Evolutionary conservation across 441 rosid species (phyloP).

Genomic region (Populus hybrid): DNA sequence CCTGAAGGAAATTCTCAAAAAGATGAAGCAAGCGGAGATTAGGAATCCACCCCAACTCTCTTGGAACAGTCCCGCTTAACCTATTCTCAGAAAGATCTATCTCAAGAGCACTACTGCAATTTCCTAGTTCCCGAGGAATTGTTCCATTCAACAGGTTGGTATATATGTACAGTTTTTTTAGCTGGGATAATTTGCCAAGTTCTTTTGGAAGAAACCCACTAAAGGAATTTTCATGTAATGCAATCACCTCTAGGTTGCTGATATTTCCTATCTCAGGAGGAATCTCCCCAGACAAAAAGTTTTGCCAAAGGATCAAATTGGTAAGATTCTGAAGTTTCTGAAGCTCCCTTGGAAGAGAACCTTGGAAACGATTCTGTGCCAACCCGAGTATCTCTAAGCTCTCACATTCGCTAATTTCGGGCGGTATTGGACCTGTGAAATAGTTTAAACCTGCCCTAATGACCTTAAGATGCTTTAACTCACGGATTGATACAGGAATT

Average conservation of each 20-base stretch:
- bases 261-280: not conserved
- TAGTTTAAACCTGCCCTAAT: not conserved
- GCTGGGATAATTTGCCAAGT: not conserved
- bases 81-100: too few relatives aligned
- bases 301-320: not conserved
- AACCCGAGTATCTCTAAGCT: not conserved
- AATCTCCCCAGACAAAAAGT: not conserved
- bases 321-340: constrained; percentile 1
- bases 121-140: too few relatives aligned
- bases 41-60: not conserved
- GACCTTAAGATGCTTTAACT: not conserved
- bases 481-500: not conserved
- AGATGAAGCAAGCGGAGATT: not conserved
- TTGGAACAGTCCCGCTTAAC: too few relatives aligned
- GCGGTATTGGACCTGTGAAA: not conserved
- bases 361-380: not conserved
- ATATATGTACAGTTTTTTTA: not conserved
- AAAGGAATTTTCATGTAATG: not conserved
- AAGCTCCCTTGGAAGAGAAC: not conserved
- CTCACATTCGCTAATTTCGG: not conserved
- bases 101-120: too few relatives aligned
- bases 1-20: not conserved
- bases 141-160: not conserved
- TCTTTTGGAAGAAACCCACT: not conserved
- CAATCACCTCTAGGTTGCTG: not conserved